phyloP scores from a whole-genome alignment of 352 stramenopile species.

The Phytophthora pisi region DNA sequence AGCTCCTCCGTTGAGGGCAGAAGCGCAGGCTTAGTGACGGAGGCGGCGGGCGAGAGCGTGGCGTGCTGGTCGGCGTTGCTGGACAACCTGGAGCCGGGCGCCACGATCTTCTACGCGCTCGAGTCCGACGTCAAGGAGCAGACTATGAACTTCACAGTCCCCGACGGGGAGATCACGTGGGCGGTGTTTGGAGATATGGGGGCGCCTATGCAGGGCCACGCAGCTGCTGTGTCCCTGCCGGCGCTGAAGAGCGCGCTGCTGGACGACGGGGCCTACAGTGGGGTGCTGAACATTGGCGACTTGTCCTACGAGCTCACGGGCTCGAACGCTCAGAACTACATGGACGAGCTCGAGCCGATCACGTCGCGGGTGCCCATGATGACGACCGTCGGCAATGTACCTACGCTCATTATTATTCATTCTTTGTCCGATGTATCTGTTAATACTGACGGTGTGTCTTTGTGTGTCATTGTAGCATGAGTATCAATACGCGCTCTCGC shows the following conservation, averaged over 20 bases:
- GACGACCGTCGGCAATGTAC: slow-evolving; percentile 76
- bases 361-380: slow-evolving; percentile 72
- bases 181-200: slow-evolving; percentile 80
- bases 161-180: slow-evolving; percentile 58
- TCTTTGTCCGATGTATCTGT: not conserved
- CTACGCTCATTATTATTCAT: slow-evolving; percentile 1
- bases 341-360: slow-evolving; percentile 69
- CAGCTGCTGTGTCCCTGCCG: slow-evolving; percentile 63
- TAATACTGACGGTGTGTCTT: slow-evolving; percentile 8
- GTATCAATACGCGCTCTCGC: slow-evolving; percentile 62
- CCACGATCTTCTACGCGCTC: slow-evolving; percentile 69
- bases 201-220: slow-evolving; percentile 54
- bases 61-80: slow-evolving; percentile 68
- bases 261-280: slow-evolving; percentile 45
- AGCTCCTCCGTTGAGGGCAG: slow-evolving; percentile 43
- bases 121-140: slow-evolving; percentile 25
- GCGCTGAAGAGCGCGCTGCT: slow-evolving; percentile 61
- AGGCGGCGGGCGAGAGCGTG: slow-evolving; percentile 43
- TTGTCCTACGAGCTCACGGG: slow-evolving; percentile 72
- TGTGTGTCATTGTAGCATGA: slow-evolving; percentile 54
- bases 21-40: slow-evolving; percentile 50
- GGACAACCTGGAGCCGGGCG: slow-evolving; percentile 44
- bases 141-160: slow-evolving; percentile 56
- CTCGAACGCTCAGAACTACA: slow-evolving; percentile 70
- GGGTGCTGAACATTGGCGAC: slow-evolving; percentile 78